Evolutionary conservation across 2,329 filamentous ascomycete species (phyloP).

Genomic region (Aspergillus ustus): DNA sequence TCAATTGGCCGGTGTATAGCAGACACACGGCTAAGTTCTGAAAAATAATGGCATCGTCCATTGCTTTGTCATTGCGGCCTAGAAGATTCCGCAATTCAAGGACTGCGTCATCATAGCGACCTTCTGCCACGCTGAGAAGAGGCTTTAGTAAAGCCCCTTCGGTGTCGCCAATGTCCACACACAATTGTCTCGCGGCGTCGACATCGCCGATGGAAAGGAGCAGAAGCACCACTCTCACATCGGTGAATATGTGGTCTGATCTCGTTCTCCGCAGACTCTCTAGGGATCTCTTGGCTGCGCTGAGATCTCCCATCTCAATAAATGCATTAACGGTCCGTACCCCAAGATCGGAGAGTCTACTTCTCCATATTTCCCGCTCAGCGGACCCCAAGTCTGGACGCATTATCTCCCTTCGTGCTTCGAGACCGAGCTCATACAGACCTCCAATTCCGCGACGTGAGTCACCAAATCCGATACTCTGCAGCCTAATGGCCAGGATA

Average conservation of each 20-base stretch:
- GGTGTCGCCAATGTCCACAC: constrained; percentile 50
- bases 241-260: constrained; percentile 35
- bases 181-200: constrained; percentile 64
- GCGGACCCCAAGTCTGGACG: constrained; percentile 57
- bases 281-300: constrained; percentile 77
- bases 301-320: constrained; percentile 77
- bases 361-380: constrained; percentile 69
- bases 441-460: constrained; percentile 82
- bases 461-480: constrained; percentile 85
- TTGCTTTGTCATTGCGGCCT: constrained; percentile 48
- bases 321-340: constrained; percentile 61
- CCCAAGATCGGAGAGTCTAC: constrained; percentile 75
- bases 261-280: constrained; percentile 55
- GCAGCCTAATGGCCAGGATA: constrained; percentile 79
- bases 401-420: constrained; percentile 68
- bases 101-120: constrained; percentile 69
- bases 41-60: constrained; percentile 69
- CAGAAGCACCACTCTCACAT: constrained; percentile 63
- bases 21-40: constrained; percentile 86
- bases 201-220: constrained; percentile 81
- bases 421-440: constrained; percentile 83
- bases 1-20: constrained; percentile 78
- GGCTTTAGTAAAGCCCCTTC: constrained; percentile 53
- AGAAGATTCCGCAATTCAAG: constrained; percentile 62
- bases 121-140: constrained; percentile 78